phyloP scores from a whole-genome alignment of 2,329 filamentous ascomycete genomes.

The Aspergillus sp. region DNA sequence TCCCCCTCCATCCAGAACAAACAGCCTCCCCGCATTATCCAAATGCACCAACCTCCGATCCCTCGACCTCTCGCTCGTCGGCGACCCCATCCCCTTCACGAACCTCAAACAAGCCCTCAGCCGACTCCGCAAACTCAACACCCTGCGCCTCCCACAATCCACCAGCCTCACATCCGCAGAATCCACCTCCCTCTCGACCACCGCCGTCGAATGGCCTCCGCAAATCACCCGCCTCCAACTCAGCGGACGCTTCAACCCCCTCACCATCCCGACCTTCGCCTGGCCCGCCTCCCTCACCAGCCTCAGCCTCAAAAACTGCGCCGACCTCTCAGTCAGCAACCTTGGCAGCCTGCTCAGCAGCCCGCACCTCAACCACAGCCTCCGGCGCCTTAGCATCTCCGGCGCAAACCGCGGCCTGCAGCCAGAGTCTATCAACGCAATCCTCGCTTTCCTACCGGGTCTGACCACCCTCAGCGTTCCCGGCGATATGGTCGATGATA shows the following conservation, averaged over 20 bases:
- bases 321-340: slow-evolving; percentile 22
- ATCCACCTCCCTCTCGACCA: slow-evolving; percentile 4
- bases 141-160: slow-evolving; percentile 46
- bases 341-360: slow-evolving; percentile 26
- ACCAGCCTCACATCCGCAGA: slow-evolving; percentile 20
- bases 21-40: slow-evolving; percentile 56
- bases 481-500: slow-evolving; percentile 28
- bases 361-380: slow-evolving; percentile 17
- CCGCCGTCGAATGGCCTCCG: slow-evolving; percentile 26
- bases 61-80: slow-evolving; percentile 55
- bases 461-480: slow-evolving; percentile 31
- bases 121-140: slow-evolving; percentile 45
- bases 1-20: slow-evolving; percentile 35
- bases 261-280: slow-evolving; percentile 21
- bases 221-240: slow-evolving; percentile 24
- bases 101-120: slow-evolving; percentile 52
- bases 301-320: slow-evolving; percentile 26
- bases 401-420: slow-evolving; percentile 24
- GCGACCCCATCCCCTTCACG: slow-evolving; percentile 50
- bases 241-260: slow-evolving; percentile 23
- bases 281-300: slow-evolving; percentile 30
- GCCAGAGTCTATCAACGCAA: slow-evolving; percentile 25
- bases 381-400: slow-evolving; percentile 27
- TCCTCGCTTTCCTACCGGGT: slow-evolving; percentile 25
- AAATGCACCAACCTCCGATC: slow-evolving; percentile 53